A percentile compares a stretch with the other conserved stretches of the same genome.
phyloP scores from a whole-genome alignment of 768 basidiomycete genomes.

The Lentinula aciculospora region DNA sequence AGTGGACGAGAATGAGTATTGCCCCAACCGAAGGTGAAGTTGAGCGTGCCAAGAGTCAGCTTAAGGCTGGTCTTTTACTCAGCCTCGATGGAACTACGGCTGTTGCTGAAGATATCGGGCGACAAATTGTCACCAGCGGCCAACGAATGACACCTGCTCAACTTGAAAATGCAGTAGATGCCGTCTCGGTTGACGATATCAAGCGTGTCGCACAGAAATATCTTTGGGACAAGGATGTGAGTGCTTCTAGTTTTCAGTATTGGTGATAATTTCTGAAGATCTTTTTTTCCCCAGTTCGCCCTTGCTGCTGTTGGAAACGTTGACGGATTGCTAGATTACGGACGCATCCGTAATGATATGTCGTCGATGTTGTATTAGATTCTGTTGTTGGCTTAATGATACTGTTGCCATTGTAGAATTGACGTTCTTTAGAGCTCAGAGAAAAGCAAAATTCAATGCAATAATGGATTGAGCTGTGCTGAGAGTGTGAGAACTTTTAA shows the following conservation, averaged over 20 bases:
- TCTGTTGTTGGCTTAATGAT: neutral
- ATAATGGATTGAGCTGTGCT: neutral
- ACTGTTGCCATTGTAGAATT: neutral
- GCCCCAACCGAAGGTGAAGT: constrained; percentile 82
- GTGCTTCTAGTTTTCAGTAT: constrained; percentile 19
- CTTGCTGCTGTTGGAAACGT: constrained; percentile 85
- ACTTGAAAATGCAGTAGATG: constrained; percentile 89
- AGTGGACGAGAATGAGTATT: constrained; percentile 94
- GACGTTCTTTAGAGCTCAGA: neutral
- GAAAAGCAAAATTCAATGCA: neutral
- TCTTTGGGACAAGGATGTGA: constrained; percentile 92
- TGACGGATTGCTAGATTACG: constrained; percentile 94
- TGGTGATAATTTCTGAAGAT: constrained; percentile 6
- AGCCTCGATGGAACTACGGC: constrained; percentile 94
- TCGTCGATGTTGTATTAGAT: constrained; percentile 72
- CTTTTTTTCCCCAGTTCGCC: constrained; percentile 49
- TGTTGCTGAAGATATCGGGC: constrained; percentile 96
- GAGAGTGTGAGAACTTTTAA: neutral
- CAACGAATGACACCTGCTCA: constrained; percentile 86
- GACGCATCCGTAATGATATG: constrained; percentile 80
- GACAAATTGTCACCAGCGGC: constrained; percentile 93
- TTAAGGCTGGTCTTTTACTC: constrained; percentile 90
- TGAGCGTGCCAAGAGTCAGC: constrained; percentile 96
- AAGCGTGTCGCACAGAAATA: constrained; percentile 94
- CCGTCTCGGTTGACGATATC: constrained; percentile 84